Base-by-base conservation (phyloP, 768 basidiomycete species). In the Cystobasidium onofrii region DNA sequence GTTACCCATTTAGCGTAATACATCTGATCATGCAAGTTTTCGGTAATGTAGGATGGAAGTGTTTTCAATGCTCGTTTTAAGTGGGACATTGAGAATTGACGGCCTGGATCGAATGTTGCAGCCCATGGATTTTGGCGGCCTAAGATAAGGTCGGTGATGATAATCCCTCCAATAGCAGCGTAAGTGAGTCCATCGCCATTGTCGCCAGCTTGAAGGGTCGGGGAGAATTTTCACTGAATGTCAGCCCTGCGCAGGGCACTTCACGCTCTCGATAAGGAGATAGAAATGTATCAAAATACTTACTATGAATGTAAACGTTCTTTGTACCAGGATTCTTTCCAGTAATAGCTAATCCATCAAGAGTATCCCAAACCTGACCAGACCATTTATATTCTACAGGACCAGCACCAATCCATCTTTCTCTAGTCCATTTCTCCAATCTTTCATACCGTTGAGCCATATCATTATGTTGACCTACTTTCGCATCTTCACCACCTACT, bases 221-320 rank as follows among this genome's bases (percentile, higher is more conserved):
- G 15, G 39, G 39, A 6, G 7, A 39, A 39, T 39, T 39, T 39
- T 39, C 7, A 39, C 39, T 6, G 39, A 6, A 39, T 15, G 15
- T 39, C 39, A 39, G 39, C 39, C 6, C 15, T 6, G 7, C 23
- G n/a, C n/a, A n/a, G n/a, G n/a, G 23, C 17, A 17, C 46, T 50
- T 50, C 23, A 23, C 23, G 17, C 46, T 50, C 46, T 23, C 23
- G 17, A 23, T 17, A 50, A 50, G 46, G 46, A 17, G 25, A 33
- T 25, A 57, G 54, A 57, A 18, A 18, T 57, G 54, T 39, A 39
- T 6, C 39, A 39, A 15, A 39, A 39, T 57, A 57, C 54, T 25
- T 57, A 57, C 54, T 57, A 57, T 57, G 54, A 6, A 57, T 57
- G 54, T 57, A 57, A 25, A 57, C 54, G 31, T 57, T 57, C 54